A percentile compares a stretch with the other conserved stretches of the same genome.
Evolutionary conservation across 2,329 filamentous ascomycete species (phyloP).

Genomic region (Fusarium devonianum): DNA sequence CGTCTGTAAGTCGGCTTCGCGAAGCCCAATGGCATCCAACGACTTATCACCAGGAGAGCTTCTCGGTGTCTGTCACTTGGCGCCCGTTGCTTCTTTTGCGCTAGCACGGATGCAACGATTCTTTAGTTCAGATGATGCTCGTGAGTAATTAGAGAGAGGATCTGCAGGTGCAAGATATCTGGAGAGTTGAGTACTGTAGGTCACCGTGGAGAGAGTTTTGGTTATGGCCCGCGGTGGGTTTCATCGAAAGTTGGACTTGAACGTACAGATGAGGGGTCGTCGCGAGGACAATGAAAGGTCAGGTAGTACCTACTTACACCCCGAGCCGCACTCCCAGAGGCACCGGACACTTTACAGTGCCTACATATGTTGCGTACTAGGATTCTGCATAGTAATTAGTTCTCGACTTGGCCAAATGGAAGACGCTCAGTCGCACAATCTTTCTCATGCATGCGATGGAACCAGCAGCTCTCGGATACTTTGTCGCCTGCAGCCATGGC

Average conservation of each 20-base stretch:
- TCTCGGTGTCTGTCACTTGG: conserved; percentile 10
- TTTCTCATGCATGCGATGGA: conserved; percentile 3
- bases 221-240: conserved; percentile 13
- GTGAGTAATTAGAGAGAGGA: conserved; percentile 1
- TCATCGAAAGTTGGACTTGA: conserved; percentile 8
- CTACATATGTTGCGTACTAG: too few species aligned
- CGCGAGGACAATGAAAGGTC: too few species aligned
- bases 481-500: conserved; percentile 10
- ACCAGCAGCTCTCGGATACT: conserved; percentile 5
- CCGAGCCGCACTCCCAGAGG: conserved; percentile 27
- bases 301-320: neutral
- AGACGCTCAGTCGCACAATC: neutral
- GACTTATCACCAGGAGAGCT: neutral
- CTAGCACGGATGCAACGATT: conserved; percentile 19
- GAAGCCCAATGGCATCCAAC: conserved; percentile 27
- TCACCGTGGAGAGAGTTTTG: neutral
- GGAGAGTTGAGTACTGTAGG: neutral
- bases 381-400: too few species aligned
- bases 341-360: too few species aligned
- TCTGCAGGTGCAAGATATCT: conserved; percentile 15
- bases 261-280: conserved; percentile 31
- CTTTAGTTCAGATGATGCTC: conserved; percentile 9
- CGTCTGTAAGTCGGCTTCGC: conserved; percentile 37
- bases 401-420: too few species aligned
- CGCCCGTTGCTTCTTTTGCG: conserved; percentile 21